Evolutionary conservation across 2,329 filamentous ascomycete genomes (phyloP), one percentile per base, ranked within the genome.

Genomic region (Proliferodiscus dingleyae): DNA sequence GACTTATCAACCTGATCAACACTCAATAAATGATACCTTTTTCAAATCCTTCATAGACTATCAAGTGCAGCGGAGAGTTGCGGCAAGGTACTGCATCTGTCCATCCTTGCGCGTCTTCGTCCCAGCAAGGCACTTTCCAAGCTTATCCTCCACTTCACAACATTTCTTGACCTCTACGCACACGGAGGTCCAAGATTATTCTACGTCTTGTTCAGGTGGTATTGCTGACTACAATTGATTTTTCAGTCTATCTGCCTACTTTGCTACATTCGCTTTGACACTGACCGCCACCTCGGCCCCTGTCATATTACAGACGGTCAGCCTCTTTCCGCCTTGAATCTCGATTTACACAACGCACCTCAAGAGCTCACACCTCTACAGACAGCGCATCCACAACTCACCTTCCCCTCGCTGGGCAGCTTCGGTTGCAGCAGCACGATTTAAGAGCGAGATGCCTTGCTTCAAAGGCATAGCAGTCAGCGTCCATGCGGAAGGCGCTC

Each of bases 381-480:
- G n/a, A 29, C 9, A 29, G 26, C 28, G 9, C 9, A 18, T 21
- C 40, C 42, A 41, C 47, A 18, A 50, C n/a, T n/a, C n/a, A n/a
- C n/a, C n/a, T n/a, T n/a, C n/a, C n/a, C n/a, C n/a, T n/a, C 34
- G 43, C 50, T 55, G 39, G 45, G 53, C 57, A 51, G 53, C 52
- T 56, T 51, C 47, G 47, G 45, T 56, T 56, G 57, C 54, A 39
- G 37, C 48, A 46, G 46, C 44, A 43, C 39, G 41, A 41, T 22
- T 23, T 32, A 48, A 41, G 49, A 45, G 39, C 36, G 52, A 45
- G 55, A 87, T 87, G 93, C 93, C 93, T 73, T 97, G 90, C 81
- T 98, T 97, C 75, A 95, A 97, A 75, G 93, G 93, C 70, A 89
- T 98, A 71, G 91, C 93, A 61, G 91, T 97, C 66, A 95, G 88